Base-by-base conservation (phyloP, 2,329 filamentous ascomycete genomes). In the Apiospora aurea region DNA sequence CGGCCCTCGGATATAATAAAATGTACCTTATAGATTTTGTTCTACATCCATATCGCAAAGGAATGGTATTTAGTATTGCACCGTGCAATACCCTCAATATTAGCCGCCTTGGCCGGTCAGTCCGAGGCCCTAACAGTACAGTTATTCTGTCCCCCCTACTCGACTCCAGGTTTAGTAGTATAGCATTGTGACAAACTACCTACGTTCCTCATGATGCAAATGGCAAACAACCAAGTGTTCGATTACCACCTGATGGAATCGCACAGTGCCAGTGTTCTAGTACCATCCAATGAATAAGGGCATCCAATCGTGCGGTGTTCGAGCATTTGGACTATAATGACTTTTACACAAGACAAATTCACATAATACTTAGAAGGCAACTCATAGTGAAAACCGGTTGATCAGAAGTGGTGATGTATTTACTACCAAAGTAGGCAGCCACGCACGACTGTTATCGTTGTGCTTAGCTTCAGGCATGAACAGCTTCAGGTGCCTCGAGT, bases 1-100 rank as follows among this genome's bases (percentile, higher is more conserved):
- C 34, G 24, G 70, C 53, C 64, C 74, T 57, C 70, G 72, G 34
- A 26, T 71, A 49, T 73, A 24, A 71, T 11, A 13, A 16, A 38
- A 21, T 4, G 14, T n/a, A 49, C 8, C 6, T 68, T 18, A 21
- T 5, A 64, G 4, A 2, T 38, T 64, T 16, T 49, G 21, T n/a
- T 49, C 18, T n/a, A 41, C 34, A 38, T 38, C 8, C 21, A 24
- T 64, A 41, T n/a, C 6, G 57, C 57, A 64, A 64, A n/a, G 34
- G 21, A n/a, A 11, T 64, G 1, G 18, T 41, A 51, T 14, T 10
- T n/a, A 4, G 13, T n/a, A 10, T 64, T n/a, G 34, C 29, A 10
- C 1, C 14, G 13, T 18, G n/a, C 18, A 64, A n/a, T 10, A 34
- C 6, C 6, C 7, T 64, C 10, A 34, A 34, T 41, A 6, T 10